Conservation (phyloP, 169 alveolate genomes). For the Plasmodium fragile region DNA sequence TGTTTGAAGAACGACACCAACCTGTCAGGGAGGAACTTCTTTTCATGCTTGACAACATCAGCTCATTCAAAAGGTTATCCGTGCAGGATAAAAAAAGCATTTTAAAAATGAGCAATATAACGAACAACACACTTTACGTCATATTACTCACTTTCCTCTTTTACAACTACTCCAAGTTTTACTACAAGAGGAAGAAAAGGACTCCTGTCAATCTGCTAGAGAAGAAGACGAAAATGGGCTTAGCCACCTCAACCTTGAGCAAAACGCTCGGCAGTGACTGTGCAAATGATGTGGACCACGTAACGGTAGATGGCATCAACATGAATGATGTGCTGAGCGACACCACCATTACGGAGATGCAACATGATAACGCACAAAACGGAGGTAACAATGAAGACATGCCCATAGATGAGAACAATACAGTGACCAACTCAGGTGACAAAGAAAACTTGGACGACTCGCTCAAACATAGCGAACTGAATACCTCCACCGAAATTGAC, state of each 20-base stretch:
- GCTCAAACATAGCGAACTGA: neutral
- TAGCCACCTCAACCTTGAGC: neutral
- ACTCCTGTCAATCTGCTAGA: constrained; percentile 36
- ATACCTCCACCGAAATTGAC: neutral
- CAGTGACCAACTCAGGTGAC: neutral
- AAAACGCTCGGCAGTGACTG: neutral
- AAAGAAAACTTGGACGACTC: neutral
- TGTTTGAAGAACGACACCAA: constrained; percentile 39
- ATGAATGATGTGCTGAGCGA: neutral
- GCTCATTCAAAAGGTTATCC: constrained; percentile 27
- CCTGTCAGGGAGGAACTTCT: constrained; percentile 25
- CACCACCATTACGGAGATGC: neutral
- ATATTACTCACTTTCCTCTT: constrained; percentile 39
- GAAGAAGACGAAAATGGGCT: constrained; percentile 14
- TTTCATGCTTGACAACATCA: constrained; percentile 47
- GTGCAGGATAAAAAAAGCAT: constrained; percentile 50
- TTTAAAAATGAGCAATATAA: constrained; percentile 51
- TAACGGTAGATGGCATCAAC: neutral
- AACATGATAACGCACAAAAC: neutral
- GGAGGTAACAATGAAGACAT: neutral
- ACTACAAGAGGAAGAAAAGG: constrained; percentile 34
- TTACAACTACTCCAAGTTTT: constrained; percentile 65
- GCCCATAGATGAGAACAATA: neutral
- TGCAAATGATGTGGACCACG: neutral
- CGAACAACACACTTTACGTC: constrained; percentile 43